Percentiles rank a stretch among this genome's conserved stretches.
phyloP scores from a whole-genome alignment of 2,329 filamentous ascomycete species.

The Botrytis byssoidea region DNA sequence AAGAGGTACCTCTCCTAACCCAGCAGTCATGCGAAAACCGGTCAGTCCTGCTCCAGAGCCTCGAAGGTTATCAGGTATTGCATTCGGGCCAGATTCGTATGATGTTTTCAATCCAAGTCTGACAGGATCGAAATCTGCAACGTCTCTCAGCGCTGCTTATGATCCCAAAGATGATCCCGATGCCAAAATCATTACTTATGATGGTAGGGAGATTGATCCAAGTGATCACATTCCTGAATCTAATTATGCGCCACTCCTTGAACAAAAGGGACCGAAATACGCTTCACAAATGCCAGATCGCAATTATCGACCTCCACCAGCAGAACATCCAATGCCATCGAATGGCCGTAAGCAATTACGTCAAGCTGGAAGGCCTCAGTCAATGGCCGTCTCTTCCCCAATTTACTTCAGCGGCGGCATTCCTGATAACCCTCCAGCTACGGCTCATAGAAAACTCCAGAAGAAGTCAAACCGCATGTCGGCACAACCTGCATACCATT shows the following conservation, averaged over 20 bases:
- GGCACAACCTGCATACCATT: slow-evolving; percentile 31
- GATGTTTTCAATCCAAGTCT: slow-evolving; percentile 64
- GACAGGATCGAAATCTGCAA: slow-evolving; percentile 40
- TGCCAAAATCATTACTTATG: slow-evolving; percentile 72
- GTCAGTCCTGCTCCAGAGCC: slow-evolving; percentile 67
- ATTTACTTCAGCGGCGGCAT: slow-evolving; percentile 36
- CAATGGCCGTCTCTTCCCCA: slow-evolving; percentile 40
- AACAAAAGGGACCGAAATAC: slow-evolving; percentile 50
- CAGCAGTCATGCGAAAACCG: slow-evolving; percentile 63
- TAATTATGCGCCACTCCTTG: slow-evolving; percentile 38
- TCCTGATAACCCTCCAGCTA: slow-evolving; percentile 41
- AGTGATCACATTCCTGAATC: slow-evolving; percentile 73
- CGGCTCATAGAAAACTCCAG: slow-evolving; percentile 60
- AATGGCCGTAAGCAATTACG: slow-evolving; percentile 51
- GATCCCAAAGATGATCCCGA: slow-evolving; percentile 46
- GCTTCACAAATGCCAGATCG: slow-evolving; percentile 39
- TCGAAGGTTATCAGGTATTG: slow-evolving; percentile 58
- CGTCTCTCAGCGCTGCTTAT: slow-evolving; percentile 35
- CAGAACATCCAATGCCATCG: slow-evolving; percentile 48
- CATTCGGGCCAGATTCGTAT: slow-evolving; percentile 75
- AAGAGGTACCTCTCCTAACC: slow-evolving; percentile 47
- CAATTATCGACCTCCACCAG: slow-evolving; percentile 47
- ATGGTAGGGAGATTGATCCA: slow-evolving; percentile 75
- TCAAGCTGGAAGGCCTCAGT: slow-evolving; percentile 50
- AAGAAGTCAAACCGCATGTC: slow-evolving; percentile 51